Percentiles rank a stretch among this genome's conserved stretches.
Evolutionary conservation across 495 filamentous ascomycete species (phyloP).

Genomic region (Penicillium waksmanii): DNA sequence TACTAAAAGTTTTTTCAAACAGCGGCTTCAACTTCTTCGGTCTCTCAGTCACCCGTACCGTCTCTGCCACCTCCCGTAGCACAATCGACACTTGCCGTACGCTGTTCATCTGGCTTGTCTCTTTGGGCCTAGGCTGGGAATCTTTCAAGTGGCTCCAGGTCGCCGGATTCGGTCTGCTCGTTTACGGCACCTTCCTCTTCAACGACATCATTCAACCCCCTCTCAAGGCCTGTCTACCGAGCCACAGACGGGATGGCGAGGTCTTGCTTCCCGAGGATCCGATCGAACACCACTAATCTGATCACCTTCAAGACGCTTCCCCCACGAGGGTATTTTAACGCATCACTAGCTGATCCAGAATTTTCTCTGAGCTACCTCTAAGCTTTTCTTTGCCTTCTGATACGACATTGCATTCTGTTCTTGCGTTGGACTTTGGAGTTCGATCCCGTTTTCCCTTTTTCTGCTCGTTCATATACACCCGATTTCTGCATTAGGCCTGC

Average conservation of each 20-base stretch:
- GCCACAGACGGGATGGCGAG: slow-evolving; percentile 42
- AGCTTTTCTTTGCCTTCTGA: too few relatives aligned
- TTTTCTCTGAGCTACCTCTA: too few relatives aligned
- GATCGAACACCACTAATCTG: slow-evolving; percentile 71
- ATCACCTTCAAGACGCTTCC: neutral
- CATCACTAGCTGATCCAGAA: neutral
- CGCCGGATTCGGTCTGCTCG: slow-evolving; percentile 80
- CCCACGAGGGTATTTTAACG: neutral
- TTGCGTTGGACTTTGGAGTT: too few relatives aligned
- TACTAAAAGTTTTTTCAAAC: slow-evolving; percentile 16
- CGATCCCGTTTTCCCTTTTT: too few relatives aligned
- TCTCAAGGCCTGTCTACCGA: slow-evolving; percentile 60
- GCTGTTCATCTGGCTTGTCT: slow-evolving; percentile 97
- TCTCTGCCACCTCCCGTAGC: slow-evolving; percentile 88
- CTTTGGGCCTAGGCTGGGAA: slow-evolving; percentile 92
- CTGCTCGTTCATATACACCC: too few relatives aligned
- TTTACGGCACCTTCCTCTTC: slow-evolving; percentile 97
- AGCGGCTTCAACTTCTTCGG: slow-evolving; percentile 99
- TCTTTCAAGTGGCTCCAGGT: slow-evolving; percentile 98
- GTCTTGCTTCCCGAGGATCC: slow-evolving; percentile 83
- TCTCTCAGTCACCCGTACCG: slow-evolving; percentile 82
- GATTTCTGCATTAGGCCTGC: too few relatives aligned
- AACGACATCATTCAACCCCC: slow-evolving; percentile 90
- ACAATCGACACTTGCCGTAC: slow-evolving; percentile 98
- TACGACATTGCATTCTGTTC: too few relatives aligned